These are phyloP conservation scores for Capronia epimyces DNA, from an alignment of 2,329 filamentous ascomycete genomes.

Conservation along the genomic window DNA sequence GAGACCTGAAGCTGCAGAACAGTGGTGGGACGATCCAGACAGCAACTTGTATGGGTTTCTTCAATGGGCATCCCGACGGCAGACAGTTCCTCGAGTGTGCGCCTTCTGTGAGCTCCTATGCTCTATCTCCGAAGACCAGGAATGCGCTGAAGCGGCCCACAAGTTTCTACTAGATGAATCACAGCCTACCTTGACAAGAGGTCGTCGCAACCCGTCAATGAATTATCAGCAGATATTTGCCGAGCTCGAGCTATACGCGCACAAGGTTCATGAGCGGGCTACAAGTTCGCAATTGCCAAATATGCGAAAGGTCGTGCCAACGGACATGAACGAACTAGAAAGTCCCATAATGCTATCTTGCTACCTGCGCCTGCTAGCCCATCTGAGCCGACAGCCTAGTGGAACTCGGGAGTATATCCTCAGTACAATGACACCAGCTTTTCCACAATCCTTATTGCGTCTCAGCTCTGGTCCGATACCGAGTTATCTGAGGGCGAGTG, in stretches of 20 bases:
- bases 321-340: conserved; percentile 80
- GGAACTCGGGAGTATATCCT: conserved; percentile 69
- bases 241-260: conserved; percentile 78
- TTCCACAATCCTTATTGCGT: conserved; percentile 70
- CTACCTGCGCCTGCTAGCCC: conserved; percentile 80
- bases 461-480: conserved; percentile 73
- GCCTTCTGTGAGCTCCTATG: conserved; percentile 96
- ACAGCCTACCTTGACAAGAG: conserved; percentile 59
- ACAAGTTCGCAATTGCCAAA: conserved; percentile 53
- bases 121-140: conserved; percentile 74
- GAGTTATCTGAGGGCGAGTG: conserved; percentile 71
- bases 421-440: conserved; percentile 58
- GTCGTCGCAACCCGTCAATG: conserved; percentile 75
- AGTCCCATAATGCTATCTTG: conserved; percentile 95
- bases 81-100: conserved; percentile 91
- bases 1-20: conserved; percentile 73
- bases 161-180: conserved; percentile 79
- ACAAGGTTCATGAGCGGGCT: conserved; percentile 69
- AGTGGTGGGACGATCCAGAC: conserved; percentile 88
- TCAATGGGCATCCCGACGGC: conserved; percentile 91
- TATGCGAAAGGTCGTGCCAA: conserved; percentile 55
- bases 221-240: conserved; percentile 91
- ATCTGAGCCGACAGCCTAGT: conserved; percentile 69
- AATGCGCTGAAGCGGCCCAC: conserved; percentile 79
- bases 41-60: conserved; percentile 91